phyloP scores from a whole-genome alignment of 208 protist species.

The Acanthamoeba healyi region DNA sequence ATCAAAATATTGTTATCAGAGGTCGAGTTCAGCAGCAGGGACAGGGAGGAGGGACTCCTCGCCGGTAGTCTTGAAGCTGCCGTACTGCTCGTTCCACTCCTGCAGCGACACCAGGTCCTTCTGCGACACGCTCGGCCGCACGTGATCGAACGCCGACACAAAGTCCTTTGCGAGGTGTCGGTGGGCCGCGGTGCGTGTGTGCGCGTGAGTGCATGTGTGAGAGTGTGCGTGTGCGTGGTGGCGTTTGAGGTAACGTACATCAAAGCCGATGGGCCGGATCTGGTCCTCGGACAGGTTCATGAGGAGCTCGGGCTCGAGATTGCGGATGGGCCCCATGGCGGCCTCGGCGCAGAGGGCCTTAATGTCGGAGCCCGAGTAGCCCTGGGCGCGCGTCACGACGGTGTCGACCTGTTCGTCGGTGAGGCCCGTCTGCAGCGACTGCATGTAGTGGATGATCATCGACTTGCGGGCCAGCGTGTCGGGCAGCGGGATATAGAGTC shows the following conservation, averaged over 20 bases:
- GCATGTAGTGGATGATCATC: constrained; percentile 83
- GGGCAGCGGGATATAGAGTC: constrained; percentile 96
- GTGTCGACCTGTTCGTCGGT: constrained; percentile 74
- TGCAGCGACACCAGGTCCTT: constrained; percentile 83
- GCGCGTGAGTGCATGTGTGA: too few relatives aligned
- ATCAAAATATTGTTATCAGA: too few relatives aligned
- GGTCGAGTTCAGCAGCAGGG: too few relatives aligned
- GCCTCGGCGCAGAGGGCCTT: constrained; percentile 90
- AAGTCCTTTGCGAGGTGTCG: constrained; percentile 57
- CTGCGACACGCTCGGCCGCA: constrained; percentile 84
- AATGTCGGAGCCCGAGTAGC: constrained; percentile 91
- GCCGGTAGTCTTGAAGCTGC: constrained; percentile 69
- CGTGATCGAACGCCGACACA: constrained; percentile 77
- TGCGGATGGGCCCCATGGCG: constrained; percentile 90
- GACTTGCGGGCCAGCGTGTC: constrained; percentile 85
- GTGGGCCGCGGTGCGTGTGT: too few relatives aligned
- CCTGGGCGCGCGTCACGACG: constrained; percentile 80
- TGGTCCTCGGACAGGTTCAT: constrained; percentile 66
- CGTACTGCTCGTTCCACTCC: constrained; percentile 85
- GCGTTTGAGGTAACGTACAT: neutral
- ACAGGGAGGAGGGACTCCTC: constrained; percentile 45
- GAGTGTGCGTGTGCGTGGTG: too few relatives aligned
- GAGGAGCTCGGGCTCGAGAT: constrained; percentile 75
- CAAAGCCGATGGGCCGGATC: constrained; percentile 68
- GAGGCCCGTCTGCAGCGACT: constrained; percentile 73